Percentiles rank a stretch among this genome's conserved stretches.
These are phyloP conservation scores for Taphrina populina DNA, from an alignment of 1,139 yeast species.

Conservation along the genomic window DNA sequence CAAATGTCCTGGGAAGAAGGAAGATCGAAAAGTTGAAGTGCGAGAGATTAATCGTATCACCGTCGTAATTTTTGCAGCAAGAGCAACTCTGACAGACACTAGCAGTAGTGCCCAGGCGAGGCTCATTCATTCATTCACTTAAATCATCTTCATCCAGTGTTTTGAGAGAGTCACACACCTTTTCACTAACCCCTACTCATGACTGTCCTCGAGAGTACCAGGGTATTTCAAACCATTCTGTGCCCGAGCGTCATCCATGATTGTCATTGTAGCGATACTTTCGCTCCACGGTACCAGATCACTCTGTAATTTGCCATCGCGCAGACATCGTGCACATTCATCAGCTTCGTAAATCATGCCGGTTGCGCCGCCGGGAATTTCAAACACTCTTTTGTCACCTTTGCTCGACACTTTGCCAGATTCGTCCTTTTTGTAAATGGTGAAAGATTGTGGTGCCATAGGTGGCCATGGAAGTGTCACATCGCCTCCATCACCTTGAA, in stretches of 20 bases:
- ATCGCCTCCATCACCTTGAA: slow-evolving; percentile 46
- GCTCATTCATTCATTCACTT: too few relatives aligned
- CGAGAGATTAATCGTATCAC: too few relatives aligned
- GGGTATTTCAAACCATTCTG: slow-evolving; percentile 52
- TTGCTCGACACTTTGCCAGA: slow-evolving; percentile 35
- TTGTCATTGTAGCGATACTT: slow-evolving; percentile 50
- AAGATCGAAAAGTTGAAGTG: too few relatives aligned
- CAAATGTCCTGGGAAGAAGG: too few relatives aligned
- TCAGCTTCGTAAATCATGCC: slow-evolving; percentile 59
- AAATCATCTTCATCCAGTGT: too few relatives aligned
- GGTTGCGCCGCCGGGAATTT: slow-evolving; percentile 42
- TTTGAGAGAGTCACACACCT: too few relatives aligned
- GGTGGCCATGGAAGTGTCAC: slow-evolving; percentile 43
- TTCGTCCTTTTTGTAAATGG: slow-evolving; percentile 37
- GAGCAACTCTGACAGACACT: too few relatives aligned
- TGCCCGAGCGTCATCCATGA: slow-evolving; percentile 51
- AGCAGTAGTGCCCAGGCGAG: too few relatives aligned
- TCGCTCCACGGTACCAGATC: slow-evolving; percentile 51
- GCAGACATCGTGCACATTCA: slow-evolving; percentile 52
- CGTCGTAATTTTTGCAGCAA: too few relatives aligned
- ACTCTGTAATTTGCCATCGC: slow-evolving; percentile 47
- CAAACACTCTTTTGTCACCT: slow-evolving; percentile 29
- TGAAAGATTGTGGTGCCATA: slow-evolving; percentile 43
- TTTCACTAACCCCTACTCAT: not conserved
- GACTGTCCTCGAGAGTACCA: slow-evolving; percentile 44